Conservation (phyloP, 805 yeast species). For the Priceomyces fermenticarens region DNA sequence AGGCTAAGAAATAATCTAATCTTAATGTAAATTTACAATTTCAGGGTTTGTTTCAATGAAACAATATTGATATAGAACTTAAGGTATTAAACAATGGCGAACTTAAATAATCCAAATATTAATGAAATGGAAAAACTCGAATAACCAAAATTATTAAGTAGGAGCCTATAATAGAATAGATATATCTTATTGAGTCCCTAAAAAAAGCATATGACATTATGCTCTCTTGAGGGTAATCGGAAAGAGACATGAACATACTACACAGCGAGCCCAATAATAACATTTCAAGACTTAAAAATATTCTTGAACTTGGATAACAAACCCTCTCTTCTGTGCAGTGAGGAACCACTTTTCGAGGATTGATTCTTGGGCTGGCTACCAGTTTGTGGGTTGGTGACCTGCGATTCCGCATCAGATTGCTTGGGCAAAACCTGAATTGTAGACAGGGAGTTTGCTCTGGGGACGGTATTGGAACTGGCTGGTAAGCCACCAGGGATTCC, state of each 20-base stretch:
- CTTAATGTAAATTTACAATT: background rate
- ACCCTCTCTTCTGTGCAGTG: constrained; percentile 17
- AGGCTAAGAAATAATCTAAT: constrained; percentile 25
- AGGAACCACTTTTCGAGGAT: background rate
- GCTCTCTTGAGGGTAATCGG: background rate
- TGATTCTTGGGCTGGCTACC: constrained; percentile 6
- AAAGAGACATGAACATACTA: background rate
- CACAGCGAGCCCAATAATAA: background rate
- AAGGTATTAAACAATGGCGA: too few relatives aligned
- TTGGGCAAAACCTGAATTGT: background rate
- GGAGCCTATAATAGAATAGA: too few relatives aligned
- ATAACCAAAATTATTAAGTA: too few relatives aligned
- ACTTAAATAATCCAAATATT: too few relatives aligned
- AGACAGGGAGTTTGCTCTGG: too few relatives aligned
- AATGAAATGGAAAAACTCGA: too few relatives aligned
- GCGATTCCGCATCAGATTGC: constrained; percentile 15
- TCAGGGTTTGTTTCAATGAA: too few relatives aligned
- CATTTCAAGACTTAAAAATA: constrained; percentile 25
- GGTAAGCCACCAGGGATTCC: background rate
- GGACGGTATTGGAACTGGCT: too few relatives aligned
- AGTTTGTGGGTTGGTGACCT: constrained; percentile 7
- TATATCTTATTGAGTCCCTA: too few relatives aligned
- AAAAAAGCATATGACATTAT: too few relatives aligned
- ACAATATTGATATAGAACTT: too few relatives aligned
- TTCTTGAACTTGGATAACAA: constrained; percentile 30